phyloP scores from a whole-genome alignment of 306 rosid genomes.

The Corylus avellana region DNA sequence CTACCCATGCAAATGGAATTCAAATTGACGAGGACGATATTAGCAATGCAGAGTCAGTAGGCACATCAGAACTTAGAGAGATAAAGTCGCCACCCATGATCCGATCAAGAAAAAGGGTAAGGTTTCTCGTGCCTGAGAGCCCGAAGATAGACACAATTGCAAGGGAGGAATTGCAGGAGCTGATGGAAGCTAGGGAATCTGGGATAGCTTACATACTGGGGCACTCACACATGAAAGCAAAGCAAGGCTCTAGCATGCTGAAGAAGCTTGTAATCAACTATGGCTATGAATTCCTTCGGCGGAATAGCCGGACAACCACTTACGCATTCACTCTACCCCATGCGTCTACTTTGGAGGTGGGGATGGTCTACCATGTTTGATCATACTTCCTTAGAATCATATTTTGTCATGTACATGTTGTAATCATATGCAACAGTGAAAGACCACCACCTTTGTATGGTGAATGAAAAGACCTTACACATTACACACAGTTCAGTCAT shows the following conservation, averaged over 20 bases:
- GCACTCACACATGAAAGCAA: conserved; percentile 74
- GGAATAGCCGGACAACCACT: conserved; percentile 68
- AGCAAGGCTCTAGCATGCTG: conserved; percentile 66
- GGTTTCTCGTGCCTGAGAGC: conserved; percentile 76
- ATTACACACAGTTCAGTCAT: conserved; percentile 7
- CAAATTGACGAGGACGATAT: conserved; percentile 34
- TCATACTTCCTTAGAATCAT: conserved; percentile 23
- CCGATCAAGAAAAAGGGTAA: conserved; percentile 61
- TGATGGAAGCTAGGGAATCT: conserved; percentile 81
- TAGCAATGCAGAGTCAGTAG: conserved; percentile 25
- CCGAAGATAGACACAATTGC: conserved; percentile 50
- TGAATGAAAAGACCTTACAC: not conserved
- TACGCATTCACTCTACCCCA: conserved; percentile 61
- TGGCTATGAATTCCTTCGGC: conserved; percentile 83
- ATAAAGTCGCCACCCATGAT: conserved; percentile 53
- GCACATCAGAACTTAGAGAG: conserved; percentile 50
- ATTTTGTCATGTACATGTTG: conserved; percentile 46
- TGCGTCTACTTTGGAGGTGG: conserved; percentile 84
- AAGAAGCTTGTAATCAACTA: conserved; percentile 64
- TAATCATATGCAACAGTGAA: conserved; percentile 27
- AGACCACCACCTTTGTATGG: conserved; percentile 19
- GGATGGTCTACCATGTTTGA: conserved; percentile 79
- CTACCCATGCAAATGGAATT: conserved; percentile 46
- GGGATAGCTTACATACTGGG: conserved; percentile 88
- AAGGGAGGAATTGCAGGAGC: conserved; percentile 65